These are phyloP conservation scores for Trichopus zeylanicus DNA, from an alignment of 116 monocot genomes.

Conservation along the genomic window DNA sequence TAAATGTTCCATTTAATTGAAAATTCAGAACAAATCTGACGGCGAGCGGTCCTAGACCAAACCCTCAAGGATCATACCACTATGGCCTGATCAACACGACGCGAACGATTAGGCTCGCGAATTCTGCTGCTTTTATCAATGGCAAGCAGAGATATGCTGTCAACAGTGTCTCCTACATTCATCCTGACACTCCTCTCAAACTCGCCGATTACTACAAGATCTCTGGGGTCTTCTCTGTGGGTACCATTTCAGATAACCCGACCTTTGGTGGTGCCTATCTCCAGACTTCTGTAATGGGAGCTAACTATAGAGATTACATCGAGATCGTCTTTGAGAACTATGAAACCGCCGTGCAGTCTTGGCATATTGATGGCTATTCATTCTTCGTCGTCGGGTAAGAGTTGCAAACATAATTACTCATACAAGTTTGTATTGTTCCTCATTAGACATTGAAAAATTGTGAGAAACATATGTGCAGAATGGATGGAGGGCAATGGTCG, in stretches of 20 bases:
- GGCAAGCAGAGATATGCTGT: constrained; percentile 80
- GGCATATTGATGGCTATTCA: constrained; percentile 83
- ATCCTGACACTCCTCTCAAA: constrained; percentile 78
- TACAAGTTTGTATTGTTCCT: too few species aligned
- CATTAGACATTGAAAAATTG: background rate
- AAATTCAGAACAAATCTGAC: constrained; percentile 72
- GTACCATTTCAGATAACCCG: constrained; percentile 65
- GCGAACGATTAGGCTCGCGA: constrained; percentile 70
- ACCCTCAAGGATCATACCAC: constrained; percentile 90
- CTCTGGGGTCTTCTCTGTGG: constrained; percentile 51
- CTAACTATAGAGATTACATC: constrained; percentile 61
- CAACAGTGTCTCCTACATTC: constrained; percentile 74
- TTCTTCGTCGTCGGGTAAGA: constrained; percentile 83
- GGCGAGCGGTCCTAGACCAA: constrained; percentile 77
- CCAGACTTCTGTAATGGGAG: constrained; percentile 76
- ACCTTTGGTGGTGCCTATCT: constrained; percentile 51
- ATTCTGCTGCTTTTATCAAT: constrained; percentile 53
- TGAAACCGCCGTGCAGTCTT: constrained; percentile 51
- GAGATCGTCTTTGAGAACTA: constrained; percentile 87
- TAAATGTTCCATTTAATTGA: background rate
- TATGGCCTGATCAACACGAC: constrained; percentile 60
- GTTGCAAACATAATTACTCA: background rate
- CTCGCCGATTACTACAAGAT: constrained; percentile 79
- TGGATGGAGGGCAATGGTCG: constrained; percentile 83
- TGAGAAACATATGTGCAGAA: constrained; percentile 25